Evolutionary conservation across 2,329 filamentous ascomycete species (phyloP), one percentile per base, ranked within the genome.

Genomic region (Parasarocladium wereldwijsianum): DNA sequence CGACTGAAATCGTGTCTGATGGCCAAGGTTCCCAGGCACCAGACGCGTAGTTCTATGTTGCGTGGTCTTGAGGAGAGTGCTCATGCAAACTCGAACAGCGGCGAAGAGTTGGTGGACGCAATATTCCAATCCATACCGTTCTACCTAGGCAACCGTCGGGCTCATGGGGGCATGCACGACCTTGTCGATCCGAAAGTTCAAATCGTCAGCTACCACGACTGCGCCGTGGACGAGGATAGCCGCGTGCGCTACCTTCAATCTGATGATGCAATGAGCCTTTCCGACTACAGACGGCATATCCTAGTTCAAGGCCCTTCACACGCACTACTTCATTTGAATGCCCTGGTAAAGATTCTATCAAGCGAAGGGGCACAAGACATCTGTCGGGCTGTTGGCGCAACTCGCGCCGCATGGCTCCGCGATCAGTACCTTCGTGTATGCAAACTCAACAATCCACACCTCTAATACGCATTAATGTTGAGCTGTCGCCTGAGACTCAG

Each of bases 241-340:
- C 33, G 33, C 27, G 26, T 23, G 31, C 29, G 30, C 24, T 37
- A 37, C 26, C 35, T 32, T 31, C 29, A 20, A 35, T 23, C 29
- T 25, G 35, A 35, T 31, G 17, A 34, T 13, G 32, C 24, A 24
- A 36, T 35, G 33, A 33, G 29, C 29, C 29, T 30, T 25, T 10
- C 17, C 13, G 37, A 39, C 20, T 32, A 39, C 32, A 28, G 25
- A 16, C 35, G 31, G 24, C 37, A 39, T 33, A 29, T 35, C 23
- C 25, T 37, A 17, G 33, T 38, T 31, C 37, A 39, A 29, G 37
- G 37, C 23, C 36, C 37, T 26, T 36, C 28, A 29, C 37, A 38
- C 29, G 34, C 33, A 31, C 26, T 39, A 33, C 25, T 32, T 24
- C 33, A 32, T 22, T 30, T 39, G 32, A 34, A 30, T 31, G 27